Percentiles rank a stretch among this genome's conserved stretches.
These are phyloP conservation scores for Antitrichia curtipendula DNA, from an alignment of 225 moss, liverwort and hornwort genomes.

Conservation along the genomic window DNA sequence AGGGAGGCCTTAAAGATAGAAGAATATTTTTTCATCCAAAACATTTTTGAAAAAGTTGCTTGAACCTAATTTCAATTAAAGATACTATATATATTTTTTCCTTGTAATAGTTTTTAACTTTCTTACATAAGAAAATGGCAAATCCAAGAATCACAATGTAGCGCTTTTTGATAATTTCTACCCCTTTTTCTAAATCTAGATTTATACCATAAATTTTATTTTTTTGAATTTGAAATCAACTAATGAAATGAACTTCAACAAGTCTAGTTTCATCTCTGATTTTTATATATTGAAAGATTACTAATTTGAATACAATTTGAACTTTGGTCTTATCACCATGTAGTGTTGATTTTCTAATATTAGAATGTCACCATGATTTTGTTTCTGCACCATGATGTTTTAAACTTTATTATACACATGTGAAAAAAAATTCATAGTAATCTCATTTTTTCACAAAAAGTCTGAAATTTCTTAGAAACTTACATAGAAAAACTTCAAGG, in stretches of 20 bases:
- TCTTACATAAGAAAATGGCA: not conserved
- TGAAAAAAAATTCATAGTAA: not conserved
- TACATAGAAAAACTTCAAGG: no score
- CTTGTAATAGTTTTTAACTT: not conserved
- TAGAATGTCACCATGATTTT: not conserved
- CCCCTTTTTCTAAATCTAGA: not conserved
- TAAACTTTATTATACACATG: not conserved
- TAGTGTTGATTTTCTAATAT: not conserved
- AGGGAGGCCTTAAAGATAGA: not conserved
- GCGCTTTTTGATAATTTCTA: not conserved
- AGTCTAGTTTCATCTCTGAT: not conserved
- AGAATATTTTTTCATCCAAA: not conserved
- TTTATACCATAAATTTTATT: not conserved
- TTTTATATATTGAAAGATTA: not conserved
- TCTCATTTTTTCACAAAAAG: not conserved
- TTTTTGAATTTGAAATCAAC: not conserved
- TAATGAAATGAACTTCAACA: not conserved
- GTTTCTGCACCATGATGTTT: no score
- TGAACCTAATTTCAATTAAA: not conserved
- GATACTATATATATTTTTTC: not conserved
- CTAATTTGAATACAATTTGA: not conserved
- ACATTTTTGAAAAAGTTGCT: fast-evolving
- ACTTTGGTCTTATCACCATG: not conserved
- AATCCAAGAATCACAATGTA: not conserved
- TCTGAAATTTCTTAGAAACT: not conserved